Conservation (phyloP, 768 basidiomycete species). For the Leccinellum rugosiceps region DNA sequence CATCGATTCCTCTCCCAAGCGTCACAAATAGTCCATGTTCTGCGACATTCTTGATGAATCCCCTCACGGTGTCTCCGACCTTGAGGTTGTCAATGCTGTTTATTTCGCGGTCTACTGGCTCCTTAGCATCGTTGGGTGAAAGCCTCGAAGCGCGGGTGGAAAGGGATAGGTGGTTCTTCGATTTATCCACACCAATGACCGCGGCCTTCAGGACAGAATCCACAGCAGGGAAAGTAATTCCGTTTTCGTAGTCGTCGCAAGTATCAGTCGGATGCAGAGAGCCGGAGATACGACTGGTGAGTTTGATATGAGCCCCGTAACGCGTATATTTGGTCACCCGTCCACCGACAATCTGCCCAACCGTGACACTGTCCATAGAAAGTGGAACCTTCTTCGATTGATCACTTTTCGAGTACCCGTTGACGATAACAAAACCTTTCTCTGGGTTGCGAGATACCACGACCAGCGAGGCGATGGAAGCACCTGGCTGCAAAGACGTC, state of each 20-base stretch:
- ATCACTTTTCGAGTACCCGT: constrained; percentile 62
- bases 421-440: constrained; percentile 83
- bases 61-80: constrained; percentile 73
- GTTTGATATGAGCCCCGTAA: constrained; percentile 73
- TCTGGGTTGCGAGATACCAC: constrained; percentile 89
- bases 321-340: constrained; percentile 73
- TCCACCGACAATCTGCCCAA: constrained; percentile 78
- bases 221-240: constrained; percentile 53
- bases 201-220: constrained; percentile 67
- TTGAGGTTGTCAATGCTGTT: constrained; percentile 57
- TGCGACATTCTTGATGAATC: constrained; percentile 84
- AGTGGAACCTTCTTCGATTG: constrained; percentile 48
- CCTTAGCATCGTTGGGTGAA: constrained; percentile 44
- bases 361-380: constrained; percentile 59
- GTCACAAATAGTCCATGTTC: constrained; percentile 89
- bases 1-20: constrained; percentile 80
- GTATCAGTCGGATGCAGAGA: constrained; percentile 79
- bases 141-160: constrained; percentile 78
- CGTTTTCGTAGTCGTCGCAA: constrained; percentile 71
- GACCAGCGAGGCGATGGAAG: constrained; percentile 69
- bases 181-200: constrained; percentile 66
- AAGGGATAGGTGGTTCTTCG: constrained; percentile 67
- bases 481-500: constrained; percentile 59
- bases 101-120: constrained; percentile 69
- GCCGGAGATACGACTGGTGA: constrained; percentile 69